Conservation (phyloP, 306 rosid genomes). For the Quercus mongolica region DNA sequence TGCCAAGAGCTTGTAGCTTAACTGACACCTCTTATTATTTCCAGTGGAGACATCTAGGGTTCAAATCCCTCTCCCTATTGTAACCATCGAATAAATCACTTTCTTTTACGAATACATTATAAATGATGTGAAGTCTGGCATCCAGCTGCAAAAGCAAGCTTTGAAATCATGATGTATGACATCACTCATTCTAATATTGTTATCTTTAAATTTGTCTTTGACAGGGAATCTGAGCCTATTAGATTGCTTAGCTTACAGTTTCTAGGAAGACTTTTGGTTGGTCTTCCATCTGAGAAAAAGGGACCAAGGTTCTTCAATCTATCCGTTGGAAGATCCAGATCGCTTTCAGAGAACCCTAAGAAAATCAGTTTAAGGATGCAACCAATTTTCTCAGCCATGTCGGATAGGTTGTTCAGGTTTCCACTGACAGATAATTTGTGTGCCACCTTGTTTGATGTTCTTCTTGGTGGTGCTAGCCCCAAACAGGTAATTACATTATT, state of each 20-base stretch:
- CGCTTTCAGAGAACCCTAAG: conserved; percentile 56
- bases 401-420: conserved; percentile 88
- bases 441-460: conserved; percentile 94
- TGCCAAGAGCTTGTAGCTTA: too few relatives aligned
- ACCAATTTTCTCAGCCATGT: conserved; percentile 73
- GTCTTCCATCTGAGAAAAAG: conserved; percentile 87
- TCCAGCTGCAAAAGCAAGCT: conserved; percentile 6
- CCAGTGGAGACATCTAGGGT: too few relatives aligned
- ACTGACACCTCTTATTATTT: too few relatives aligned
- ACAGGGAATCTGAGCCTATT: conserved; percentile 82
- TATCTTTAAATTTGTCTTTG: conserved; percentile 15
- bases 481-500: conserved; percentile 65
- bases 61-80: too few relatives aligned
- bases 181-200: conserved; percentile 14
- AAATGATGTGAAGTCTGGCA: neutral
- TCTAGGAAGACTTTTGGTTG: conserved; percentile 92
- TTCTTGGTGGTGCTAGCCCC: conserved; percentile 99
- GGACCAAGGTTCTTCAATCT: conserved; percentile 86
- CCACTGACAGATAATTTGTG: conserved; percentile 82
- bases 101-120: neutral
- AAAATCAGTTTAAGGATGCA: conserved; percentile 58
- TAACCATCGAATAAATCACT: neutral
- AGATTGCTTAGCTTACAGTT: conserved; percentile 92
- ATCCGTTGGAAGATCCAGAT: conserved; percentile 64
- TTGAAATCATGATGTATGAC: conserved; percentile 2